Conservation (phyloP, 108 stramenopile species). For the Phaeodactylum tricornutum region DNA sequence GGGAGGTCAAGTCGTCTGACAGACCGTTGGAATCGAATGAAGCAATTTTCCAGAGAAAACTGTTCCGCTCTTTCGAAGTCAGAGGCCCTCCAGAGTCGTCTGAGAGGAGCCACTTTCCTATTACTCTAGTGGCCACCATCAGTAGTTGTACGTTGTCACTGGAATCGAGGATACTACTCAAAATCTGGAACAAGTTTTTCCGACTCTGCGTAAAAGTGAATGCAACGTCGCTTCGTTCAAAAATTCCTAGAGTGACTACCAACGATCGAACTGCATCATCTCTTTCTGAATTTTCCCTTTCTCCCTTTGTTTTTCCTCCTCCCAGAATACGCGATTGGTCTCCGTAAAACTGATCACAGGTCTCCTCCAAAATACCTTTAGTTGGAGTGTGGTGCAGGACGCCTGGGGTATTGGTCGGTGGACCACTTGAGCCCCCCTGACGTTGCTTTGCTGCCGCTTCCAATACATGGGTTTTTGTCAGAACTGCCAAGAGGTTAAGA, state of each 20-base stretch:
- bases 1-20: constrained; percentile 36
- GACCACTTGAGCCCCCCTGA: constrained; percentile 1
- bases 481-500: not conserved
- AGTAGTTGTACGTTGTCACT: constrained; percentile 51
- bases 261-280: constrained; percentile 11
- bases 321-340: no score
- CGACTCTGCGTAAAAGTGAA: constrained; percentile 42
- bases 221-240: constrained; percentile 29
- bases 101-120: constrained; percentile 50
- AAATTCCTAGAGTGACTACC: constrained; percentile 25
- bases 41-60: constrained; percentile 45
- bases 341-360: no score
- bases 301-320: no score
- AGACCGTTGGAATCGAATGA: constrained; percentile 56
- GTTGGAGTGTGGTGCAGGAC: constrained; percentile 47
- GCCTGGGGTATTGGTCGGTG: constrained; percentile 23
- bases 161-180: constrained; percentile 51
- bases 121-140: constrained; percentile 39
- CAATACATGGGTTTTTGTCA: constrained; percentile 4
- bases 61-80: constrained; percentile 49
- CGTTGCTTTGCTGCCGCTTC: constrained; percentile 4
- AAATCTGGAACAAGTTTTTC: constrained; percentile 35
- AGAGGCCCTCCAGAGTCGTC: constrained; percentile 25
- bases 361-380: constrained; percentile 44
- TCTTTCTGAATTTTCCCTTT: not conserved